Evolutionary conservation across 139 green algal genomes (phyloP).

Genomic region (Tetratostichococcus sp.): DNA sequence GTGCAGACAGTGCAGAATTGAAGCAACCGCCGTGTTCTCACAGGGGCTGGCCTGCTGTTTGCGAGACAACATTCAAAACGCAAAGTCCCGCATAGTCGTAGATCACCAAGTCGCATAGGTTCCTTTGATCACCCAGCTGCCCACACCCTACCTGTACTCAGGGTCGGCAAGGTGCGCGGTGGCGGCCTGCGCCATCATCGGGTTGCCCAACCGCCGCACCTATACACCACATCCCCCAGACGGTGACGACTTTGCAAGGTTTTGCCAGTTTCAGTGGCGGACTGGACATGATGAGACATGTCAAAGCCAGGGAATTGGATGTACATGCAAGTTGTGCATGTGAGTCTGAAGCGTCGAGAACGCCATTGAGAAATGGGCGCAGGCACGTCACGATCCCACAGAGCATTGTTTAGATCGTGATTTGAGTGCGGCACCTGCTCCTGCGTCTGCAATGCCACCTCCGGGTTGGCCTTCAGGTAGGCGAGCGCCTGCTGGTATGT

Average conservation of each 20-base stretch:
- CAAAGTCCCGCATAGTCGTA: too few relatives aligned
- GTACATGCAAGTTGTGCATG: too few relatives aligned
- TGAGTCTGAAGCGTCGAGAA: slow-evolving; percentile 36
- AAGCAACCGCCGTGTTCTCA: too few relatives aligned
- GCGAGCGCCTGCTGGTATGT: slow-evolving; percentile 34
- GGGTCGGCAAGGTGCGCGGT: not conserved
- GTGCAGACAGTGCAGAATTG: too few relatives aligned
- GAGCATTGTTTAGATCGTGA: slow-evolving; percentile 12
- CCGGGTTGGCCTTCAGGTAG: slow-evolving; percentile 60
- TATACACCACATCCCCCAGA: slow-evolving; percentile 39
- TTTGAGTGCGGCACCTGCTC: slow-evolving; percentile 20
- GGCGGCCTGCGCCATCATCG: slow-evolving; percentile 13
- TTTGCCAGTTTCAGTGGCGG: too few relatives aligned
- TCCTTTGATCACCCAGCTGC: not conserved
- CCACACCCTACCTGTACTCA: too few relatives aligned
- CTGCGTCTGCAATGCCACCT: slow-evolving; percentile 49
- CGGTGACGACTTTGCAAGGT: too few relatives aligned
- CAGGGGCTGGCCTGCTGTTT: too few relatives aligned
- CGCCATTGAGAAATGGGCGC: slow-evolving; percentile 11
- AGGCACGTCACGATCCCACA: not conserved
- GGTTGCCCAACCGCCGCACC: slow-evolving; percentile 36
- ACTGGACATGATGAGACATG: too few relatives aligned
- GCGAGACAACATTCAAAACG: too few relatives aligned
- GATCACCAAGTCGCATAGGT: not conserved
- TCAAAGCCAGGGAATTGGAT: too few relatives aligned